Evolutionary conservation across 306 rosid genomes (phyloP), one percentile per base, ranked within the genome.

Genomic region (Cicer pinnatifidum): DNA sequence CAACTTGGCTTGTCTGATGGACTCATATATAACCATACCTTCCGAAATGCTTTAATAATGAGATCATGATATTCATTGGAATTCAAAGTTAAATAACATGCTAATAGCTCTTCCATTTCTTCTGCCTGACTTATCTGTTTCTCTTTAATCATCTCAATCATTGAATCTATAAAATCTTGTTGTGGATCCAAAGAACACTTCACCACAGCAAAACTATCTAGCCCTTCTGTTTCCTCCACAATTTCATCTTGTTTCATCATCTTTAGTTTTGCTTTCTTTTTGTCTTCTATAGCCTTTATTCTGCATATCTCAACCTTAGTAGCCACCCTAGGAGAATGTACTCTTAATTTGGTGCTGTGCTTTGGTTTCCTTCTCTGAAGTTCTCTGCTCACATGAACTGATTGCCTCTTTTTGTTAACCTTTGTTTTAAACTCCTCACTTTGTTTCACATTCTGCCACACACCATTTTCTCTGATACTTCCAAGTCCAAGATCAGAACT

Each of bases 91-190:
- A 94, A 85, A 79, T 89, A 91, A 70, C 95, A 84, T 69, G 99
- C 97, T 80, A 94, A 78, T 38, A 94, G 89, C 81, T 91, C 93
- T 81, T 94, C 96, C 83, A 94, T 85, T 75, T 94, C 93, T 41
- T 91, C 95, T 12, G 96, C 84, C 77, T 68, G 54, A 33, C 82
- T 83, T 41, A 91, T 85, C 80, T 85, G 78, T 75, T 85, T 91
- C 90, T 89, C 95, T 70, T 17, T 83, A 60, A 94, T 89, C 99
- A 94, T 94, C 85, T 94, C 99, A 46, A 91, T 81, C 96, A 94
- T 94, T 54, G 99, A 94, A 9, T 94, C 97, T 82, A 88, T 87
- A 81, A 94, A 94, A 78, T 94, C 99, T 80, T 87, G 71, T 28
- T 85, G 91, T 12, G 96, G 99, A 37, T 94, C 84, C 16, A 72